A percentile compares a stretch with the other conserved stretches of the same genome.
phyloP scores from a whole-genome alignment of 2,329 filamentous ascomycete genomes.

The Immersiporthe knoxdaviesiana region DNA sequence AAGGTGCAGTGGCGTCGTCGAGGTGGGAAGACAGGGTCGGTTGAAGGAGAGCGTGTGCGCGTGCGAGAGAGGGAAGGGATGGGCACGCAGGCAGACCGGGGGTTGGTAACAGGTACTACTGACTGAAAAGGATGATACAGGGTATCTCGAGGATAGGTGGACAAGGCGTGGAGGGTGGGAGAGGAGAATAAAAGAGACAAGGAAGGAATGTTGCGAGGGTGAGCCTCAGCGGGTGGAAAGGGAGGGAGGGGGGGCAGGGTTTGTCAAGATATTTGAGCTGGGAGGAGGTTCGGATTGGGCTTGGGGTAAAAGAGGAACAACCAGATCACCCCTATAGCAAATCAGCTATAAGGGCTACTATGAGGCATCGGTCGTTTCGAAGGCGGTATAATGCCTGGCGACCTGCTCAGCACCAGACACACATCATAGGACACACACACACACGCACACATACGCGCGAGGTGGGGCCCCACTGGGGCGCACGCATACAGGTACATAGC shows the following conservation, averaged over 20 bases:
- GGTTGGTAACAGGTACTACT: slow-evolving; percentile 27
- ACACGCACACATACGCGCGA: slow-evolving; percentile 13
- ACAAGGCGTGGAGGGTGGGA: slow-evolving; percentile 12
- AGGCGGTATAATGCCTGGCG: slow-evolving; percentile 21
- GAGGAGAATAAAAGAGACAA: neutral
- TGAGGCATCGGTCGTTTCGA: slow-evolving; percentile 30
- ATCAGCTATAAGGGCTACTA: slow-evolving; percentile 27
- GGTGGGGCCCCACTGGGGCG: slow-evolving; percentile 2
- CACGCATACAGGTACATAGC: neutral
- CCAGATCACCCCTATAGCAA: slow-evolving; percentile 29
- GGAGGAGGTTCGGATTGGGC: slow-evolving; percentile 23
- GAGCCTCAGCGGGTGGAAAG: slow-evolving; percentile 23
- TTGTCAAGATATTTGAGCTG: slow-evolving; percentile 31
- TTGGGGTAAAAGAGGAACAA: slow-evolving; percentile 24
- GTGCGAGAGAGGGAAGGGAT: neutral
- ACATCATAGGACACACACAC: too few relatives aligned
- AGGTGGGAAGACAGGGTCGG: neutral
- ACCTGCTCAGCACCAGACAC: slow-evolving; percentile 4
- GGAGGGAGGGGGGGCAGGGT: slow-evolving; percentile 29
- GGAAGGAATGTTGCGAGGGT: slow-evolving; percentile 27
- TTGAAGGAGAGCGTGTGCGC: neutral
- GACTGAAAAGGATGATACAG: slow-evolving; percentile 23
- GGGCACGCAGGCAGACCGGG: neutral
- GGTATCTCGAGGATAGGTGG: slow-evolving; percentile 8
- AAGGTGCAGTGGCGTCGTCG: neutral